Evolutionary conservation across 345 rosid genomes (phyloP).

Genomic region (Tarenaya hassleriana): DNA sequence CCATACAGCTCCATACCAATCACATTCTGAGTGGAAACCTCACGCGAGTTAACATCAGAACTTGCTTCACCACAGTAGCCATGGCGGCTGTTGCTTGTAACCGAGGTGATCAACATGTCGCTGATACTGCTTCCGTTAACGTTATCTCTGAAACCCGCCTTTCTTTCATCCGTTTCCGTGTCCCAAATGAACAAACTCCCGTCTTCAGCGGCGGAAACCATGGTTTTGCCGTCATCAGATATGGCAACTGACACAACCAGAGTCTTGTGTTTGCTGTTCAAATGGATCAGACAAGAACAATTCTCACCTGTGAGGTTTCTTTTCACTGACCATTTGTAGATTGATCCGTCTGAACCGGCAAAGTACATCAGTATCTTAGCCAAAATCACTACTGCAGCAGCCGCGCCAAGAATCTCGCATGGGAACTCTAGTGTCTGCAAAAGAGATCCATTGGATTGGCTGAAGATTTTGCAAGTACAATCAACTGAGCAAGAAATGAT

Average conservation of each 20-base stretch:
- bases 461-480: constrained; percentile 36
- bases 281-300: constrained; percentile 4
- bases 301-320: constrained; percentile 5
- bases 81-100: background rate
- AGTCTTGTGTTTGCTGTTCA: constrained; percentile 27
- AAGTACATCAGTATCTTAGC: constrained; percentile 30
- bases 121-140: constrained; percentile 22
- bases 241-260: constrained; percentile 28
- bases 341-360: constrained; percentile 39
- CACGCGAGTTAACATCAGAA: background rate
- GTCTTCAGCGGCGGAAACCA: constrained; percentile 43
- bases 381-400: constrained; percentile 19
- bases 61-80: background rate
- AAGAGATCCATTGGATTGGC: constrained; percentile 22
- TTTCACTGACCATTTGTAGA: constrained; percentile 27
- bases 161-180: constrained; percentile 21
- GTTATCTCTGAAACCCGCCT: constrained; percentile 19
- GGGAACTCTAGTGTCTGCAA: constrained; percentile 31
- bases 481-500: constrained; percentile 37
- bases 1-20: constrained; percentile 16
- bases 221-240: constrained; percentile 27
- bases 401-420: constrained; percentile 26
- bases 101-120: constrained; percentile 27
- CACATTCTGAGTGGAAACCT: background rate
- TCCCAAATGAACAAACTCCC: constrained; percentile 36